Base-by-base conservation (phyloP, 2,329 filamentous ascomycete species). In the Bipolaris victoriae region DNA sequence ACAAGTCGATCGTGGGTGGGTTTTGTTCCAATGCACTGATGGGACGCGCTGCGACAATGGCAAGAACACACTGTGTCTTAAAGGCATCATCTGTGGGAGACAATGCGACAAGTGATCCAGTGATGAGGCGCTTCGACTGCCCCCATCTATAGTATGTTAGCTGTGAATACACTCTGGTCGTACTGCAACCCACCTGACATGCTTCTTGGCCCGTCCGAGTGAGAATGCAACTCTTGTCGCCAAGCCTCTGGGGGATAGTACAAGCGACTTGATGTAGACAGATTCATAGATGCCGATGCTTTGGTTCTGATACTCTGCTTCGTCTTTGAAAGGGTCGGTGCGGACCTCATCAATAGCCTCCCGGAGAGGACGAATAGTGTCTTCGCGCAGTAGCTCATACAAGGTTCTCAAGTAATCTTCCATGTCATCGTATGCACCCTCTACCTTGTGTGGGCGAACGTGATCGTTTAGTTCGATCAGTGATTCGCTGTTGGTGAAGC, bases 301-400 rank as follows among this genome's bases (percentile, higher is more conserved):
- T 3, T 70, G 67, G 3, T 71, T 66, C 33, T 56, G 51, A 37
- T 72, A 77, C 9, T 72, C 82, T 0, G 81, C 80, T 55, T 96
- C 92, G 11, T 74, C 74, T 16, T 63, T 63, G 53, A 54, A 67
- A 2, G 67, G 61, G 4, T 60, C 51, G 7, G 55, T 49, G 6
- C 67, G 67, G 40, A 68, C 57, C 11, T 81, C 76, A 0, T 79
- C 76, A 1, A 96, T 83, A 0, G 90, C 87, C 60, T 86, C 82
- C 6, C 92, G 84, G 0, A 97, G 80, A 1, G 88, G 83, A 11
- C 89, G 84, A 3, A 90, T 79, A 0, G 87, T 85, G 69, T 97
- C 92, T 68, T 92, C 90, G 2, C 92, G 84, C 7, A 92, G 81
- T 1, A 97, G 83, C 3, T 86, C 80, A 69, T 95, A 96, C 48